phyloP scores from a whole-genome alignment of 106 monocot species.

The Chionographis japonica region DNA sequence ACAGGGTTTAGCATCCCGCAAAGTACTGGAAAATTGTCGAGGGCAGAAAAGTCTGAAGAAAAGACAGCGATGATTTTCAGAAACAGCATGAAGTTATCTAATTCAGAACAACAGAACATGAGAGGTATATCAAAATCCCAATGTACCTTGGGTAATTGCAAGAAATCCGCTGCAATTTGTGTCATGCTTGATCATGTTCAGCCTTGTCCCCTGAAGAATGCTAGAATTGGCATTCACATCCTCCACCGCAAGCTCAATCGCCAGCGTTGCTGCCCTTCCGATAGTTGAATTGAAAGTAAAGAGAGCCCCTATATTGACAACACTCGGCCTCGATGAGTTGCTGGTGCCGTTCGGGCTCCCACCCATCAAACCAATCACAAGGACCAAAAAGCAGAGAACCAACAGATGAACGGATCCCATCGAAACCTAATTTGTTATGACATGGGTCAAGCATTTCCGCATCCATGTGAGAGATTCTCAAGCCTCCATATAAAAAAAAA shows the following conservation, averaged over 20 bases:
- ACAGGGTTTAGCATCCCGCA: too few relatives aligned
- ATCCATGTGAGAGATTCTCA: too few relatives aligned
- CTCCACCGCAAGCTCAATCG: conserved; percentile 27
- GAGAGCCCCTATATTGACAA: conserved; percentile 22
- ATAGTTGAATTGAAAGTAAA: conserved; percentile 29
- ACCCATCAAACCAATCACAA: neutral
- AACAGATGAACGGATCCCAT: neutral
- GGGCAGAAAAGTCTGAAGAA: too few relatives aligned
- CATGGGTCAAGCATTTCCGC: too few relatives aligned
- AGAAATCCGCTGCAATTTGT: conserved; percentile 43
- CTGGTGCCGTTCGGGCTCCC: conserved; percentile 1
- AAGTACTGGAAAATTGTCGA: too few relatives aligned
- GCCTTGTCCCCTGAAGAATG: conserved; percentile 22
- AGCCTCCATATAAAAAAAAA: too few relatives aligned
- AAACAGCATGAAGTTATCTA: too few relatives aligned
- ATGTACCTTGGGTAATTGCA: conserved; percentile 34
- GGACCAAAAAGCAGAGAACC: conserved; percentile 3
- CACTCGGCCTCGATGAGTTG: conserved; percentile 1
- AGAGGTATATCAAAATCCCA: neutral
- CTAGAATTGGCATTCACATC: conserved; percentile 27
- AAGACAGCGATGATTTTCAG: too few relatives aligned
- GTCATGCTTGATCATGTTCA: conserved; percentile 25
- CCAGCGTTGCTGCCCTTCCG: conserved; percentile 24
- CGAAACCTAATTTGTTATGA: too few relatives aligned
- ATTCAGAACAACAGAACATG: too few relatives aligned